These are phyloP conservation scores for Stereum hirsutum DNA, from an alignment of 1,284 basidiomycete genomes.

Conservation along the genomic window DNA sequence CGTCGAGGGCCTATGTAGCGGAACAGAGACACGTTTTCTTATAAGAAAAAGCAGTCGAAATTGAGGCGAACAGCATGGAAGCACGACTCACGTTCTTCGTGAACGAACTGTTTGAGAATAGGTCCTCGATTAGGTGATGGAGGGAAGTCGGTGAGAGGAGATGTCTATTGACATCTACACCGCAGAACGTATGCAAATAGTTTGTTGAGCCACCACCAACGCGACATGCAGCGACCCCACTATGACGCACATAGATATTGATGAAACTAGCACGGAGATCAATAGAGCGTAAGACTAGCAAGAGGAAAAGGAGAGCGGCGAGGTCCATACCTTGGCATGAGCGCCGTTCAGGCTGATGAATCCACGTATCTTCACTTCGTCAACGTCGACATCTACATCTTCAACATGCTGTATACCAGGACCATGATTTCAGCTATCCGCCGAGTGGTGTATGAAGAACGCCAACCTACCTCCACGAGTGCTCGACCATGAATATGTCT, in stretches of 20 bases:
- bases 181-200: background rate
- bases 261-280: conserved; percentile 42
- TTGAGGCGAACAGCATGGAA: background rate
- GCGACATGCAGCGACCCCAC: background rate
- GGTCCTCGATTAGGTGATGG: conserved; percentile 56
- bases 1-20: conserved; percentile 47
- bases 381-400: conserved; percentile 42
- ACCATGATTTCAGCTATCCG: conserved; percentile 1
- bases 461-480: conserved; percentile 46
- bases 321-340: conserved; percentile 51
- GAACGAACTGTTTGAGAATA: conserved; percentile 65
- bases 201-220: background rate
- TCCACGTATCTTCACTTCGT: conserved; percentile 54
- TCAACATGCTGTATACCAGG: conserved; percentile 46
- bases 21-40: background rate
- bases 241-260: conserved; percentile 72
- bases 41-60: background rate
- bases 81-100: conserved; percentile 20
- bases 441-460: conserved; percentile 2
- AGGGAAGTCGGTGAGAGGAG: conserved; percentile 61
- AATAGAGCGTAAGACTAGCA: conserved; percentile 1
- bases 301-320: background rate
- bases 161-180: conserved; percentile 78
- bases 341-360: conserved; percentile 77
- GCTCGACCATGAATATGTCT: conserved; percentile 59